A percentile compares a stretch with the other conserved stretches of the same genome.
Conservation (phyloP, 495 filamentous ascomycete genomes). For the Aeminium ludgeri region DNA sequence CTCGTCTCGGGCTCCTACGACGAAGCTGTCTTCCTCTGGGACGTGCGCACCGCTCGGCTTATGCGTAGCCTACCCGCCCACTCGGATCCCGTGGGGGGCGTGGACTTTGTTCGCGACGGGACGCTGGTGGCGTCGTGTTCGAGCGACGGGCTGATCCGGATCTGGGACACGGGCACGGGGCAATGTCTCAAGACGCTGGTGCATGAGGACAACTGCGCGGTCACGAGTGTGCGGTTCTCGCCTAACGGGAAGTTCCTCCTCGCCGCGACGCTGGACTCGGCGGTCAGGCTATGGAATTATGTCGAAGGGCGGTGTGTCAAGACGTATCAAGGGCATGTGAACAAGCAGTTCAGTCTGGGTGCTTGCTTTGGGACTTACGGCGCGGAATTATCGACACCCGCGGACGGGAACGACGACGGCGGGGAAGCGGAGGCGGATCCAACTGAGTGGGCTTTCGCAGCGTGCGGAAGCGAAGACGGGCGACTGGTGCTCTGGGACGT, state of each 20-base stretch:
- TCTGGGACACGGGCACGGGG: conserved; percentile 92
- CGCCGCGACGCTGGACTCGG: conserved; percentile 80
- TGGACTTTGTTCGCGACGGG: conserved; percentile 83
- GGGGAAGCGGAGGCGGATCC: conserved; percentile 5
- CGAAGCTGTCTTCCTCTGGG: conserved; percentile 93
- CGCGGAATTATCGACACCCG: conserved; percentile 15
- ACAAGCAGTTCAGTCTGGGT: conserved; percentile 63
- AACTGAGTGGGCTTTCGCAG: conserved; percentile 41
- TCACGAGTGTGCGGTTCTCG: conserved; percentile 77
- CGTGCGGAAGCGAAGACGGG: conserved; percentile 76
- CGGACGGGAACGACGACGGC: not conserved
- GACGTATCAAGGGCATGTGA: conserved; percentile 89
- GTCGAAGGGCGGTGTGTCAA: conserved; percentile 76
- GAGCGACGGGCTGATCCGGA: conserved; percentile 74
- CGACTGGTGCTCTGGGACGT: conserved; percentile 82
- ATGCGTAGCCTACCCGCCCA: conserved; percentile 90
- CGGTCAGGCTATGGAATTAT: conserved; percentile 87
- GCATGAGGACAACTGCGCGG: conserved; percentile 87
- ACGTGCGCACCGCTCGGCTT: conserved; percentile 62
- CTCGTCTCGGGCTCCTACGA: conserved; percentile 89
- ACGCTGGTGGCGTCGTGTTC: conserved; percentile 81
- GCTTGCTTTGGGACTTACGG: conserved; percentile 62
- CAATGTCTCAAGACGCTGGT: conserved; percentile 90
- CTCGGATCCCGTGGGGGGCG: conserved; percentile 81
- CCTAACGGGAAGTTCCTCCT: conserved; percentile 87